Percentiles rank a stretch among this genome's conserved stretches.
Conservation (phyloP, 495 filamentous ascomycete species). For the Alectoria sarmentosa region DNA sequence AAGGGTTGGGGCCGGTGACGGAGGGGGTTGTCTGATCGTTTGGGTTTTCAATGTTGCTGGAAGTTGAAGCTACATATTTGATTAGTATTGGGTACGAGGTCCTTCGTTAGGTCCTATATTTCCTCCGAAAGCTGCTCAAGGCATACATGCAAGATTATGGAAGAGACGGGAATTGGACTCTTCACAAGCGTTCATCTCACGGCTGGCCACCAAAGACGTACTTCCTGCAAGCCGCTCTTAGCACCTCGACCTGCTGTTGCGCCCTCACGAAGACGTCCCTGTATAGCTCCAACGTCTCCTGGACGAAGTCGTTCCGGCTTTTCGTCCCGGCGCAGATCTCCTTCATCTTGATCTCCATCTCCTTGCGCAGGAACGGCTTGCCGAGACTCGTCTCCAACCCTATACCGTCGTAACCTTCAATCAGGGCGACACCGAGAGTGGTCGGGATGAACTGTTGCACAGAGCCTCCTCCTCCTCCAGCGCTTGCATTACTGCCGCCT, state of each 20-base stretch:
- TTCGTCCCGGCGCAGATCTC: slow-evolving; percentile 86
- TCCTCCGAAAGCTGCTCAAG: not conserved
- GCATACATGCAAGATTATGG: not conserved
- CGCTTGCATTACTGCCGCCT: slow-evolving; percentile 38
- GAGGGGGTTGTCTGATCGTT: no score
- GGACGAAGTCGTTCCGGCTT: slow-evolving; percentile 63
- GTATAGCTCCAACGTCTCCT: slow-evolving; percentile 77
- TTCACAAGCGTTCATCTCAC: not conserved
- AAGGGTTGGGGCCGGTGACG: no score
- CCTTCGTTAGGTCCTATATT: not conserved
- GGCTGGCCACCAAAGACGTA: slow-evolving; percentile 37
- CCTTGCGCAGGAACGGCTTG: slow-evolving; percentile 96
- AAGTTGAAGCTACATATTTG: not conserved
- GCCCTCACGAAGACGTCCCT: slow-evolving; percentile 75
- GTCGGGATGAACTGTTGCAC: slow-evolving; percentile 88
- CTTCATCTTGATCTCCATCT: slow-evolving; percentile 94
- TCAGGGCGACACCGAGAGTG: slow-evolving; percentile 78
- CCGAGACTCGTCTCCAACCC: slow-evolving; percentile 82
- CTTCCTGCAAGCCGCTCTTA: slow-evolving; percentile 55
- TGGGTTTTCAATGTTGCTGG: not conserved
- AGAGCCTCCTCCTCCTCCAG: slow-evolving; percentile 40
- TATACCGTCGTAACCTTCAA: slow-evolving; percentile 89
- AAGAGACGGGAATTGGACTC: not conserved
- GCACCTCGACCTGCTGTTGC: slow-evolving; percentile 59
- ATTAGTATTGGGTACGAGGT: no score